phyloP scores from a whole-genome alignment of 805 yeast genomes.

The Aciculoconidium aculeatum region DNA sequence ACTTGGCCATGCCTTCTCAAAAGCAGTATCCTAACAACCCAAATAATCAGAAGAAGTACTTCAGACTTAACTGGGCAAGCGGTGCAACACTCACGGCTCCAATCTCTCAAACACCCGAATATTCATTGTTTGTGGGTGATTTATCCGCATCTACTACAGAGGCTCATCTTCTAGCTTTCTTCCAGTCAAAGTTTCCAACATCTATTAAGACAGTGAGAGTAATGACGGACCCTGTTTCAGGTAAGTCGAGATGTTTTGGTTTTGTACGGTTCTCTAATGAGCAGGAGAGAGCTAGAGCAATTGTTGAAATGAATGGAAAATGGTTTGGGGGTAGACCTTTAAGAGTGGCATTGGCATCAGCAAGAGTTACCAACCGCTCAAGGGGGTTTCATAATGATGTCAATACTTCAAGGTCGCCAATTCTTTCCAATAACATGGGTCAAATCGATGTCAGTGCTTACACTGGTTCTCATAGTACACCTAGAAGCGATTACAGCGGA shows the following conservation, averaged over 20 bases:
- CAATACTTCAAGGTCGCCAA: too few species aligned
- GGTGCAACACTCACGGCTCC: conserved; percentile 74
- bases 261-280: conserved; percentile 73
- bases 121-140: conserved; percentile 77
- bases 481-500: too few species aligned
- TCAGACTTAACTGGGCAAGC: conserved; percentile 78
- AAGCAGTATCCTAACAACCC: conserved; percentile 35
- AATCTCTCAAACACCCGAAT: conserved; percentile 69
- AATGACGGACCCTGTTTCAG: conserved; percentile 80
- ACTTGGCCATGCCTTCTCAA: conserved; percentile 42
- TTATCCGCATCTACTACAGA: conserved; percentile 73
- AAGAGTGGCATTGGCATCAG: conserved; percentile 75
- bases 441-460: too few species aligned
- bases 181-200: conserved; percentile 56
- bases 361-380: conserved; percentile 55
- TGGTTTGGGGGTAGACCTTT: conserved; percentile 76
- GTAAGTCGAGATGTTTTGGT: conserved; percentile 74
- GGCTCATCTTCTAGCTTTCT: conserved; percentile 67
- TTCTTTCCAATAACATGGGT: too few species aligned
- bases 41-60: conserved; percentile 50
- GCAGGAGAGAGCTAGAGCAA: conserved; percentile 60
- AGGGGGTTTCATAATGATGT: too few species aligned
- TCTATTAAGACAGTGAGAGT: conserved; percentile 76
- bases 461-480: too few species aligned
- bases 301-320: conserved; percentile 70